These are phyloP conservation scores for Boletus rufocinnamomeus DNA, from an alignment of 768 basidiomycete genomes.

Conservation along the genomic window DNA sequence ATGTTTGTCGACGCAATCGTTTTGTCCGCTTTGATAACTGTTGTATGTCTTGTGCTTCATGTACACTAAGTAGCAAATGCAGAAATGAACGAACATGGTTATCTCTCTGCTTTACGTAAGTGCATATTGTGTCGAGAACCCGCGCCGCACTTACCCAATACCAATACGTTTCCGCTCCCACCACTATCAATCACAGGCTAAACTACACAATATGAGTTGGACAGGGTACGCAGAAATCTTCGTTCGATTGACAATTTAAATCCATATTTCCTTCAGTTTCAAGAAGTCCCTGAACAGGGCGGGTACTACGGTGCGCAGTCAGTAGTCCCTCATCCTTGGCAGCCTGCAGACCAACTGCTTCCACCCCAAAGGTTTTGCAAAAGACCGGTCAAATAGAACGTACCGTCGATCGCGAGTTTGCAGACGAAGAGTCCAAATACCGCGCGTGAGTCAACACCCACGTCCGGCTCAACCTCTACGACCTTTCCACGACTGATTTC, in stretches of 20 bases:
- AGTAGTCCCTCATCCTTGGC: slow-evolving; percentile 8
- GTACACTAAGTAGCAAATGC: slow-evolving; percentile 3
- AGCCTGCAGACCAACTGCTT: slow-evolving; percentile 5
- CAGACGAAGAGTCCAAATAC: slow-evolving; percentile 90
- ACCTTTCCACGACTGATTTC: slow-evolving; percentile 3
- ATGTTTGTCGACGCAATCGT: neutral
- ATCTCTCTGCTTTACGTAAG: slow-evolving; percentile 22
- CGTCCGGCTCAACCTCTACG: neutral
- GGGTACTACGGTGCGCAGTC: slow-evolving; percentile 74
- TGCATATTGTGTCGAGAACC: neutral
- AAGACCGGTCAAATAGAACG: slow-evolving; percentile 98
- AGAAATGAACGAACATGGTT: neutral
- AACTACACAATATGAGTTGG: slow-evolving; percentile 51
- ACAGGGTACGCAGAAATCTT: slow-evolving; percentile 42
- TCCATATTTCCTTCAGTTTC: slow-evolving; percentile 52
- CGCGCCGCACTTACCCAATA: neutral
- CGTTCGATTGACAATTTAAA: neutral
- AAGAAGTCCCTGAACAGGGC: slow-evolving; percentile 93
- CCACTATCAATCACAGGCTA: neutral
- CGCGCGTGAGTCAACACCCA: slow-evolving; percentile 59
- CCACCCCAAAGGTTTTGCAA: slow-evolving; percentile 71
- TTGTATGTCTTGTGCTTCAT: neutral
- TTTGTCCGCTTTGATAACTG: neutral
- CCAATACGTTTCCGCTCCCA: neutral
- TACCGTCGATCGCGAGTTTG: slow-evolving; percentile 91